Evolutionary conservation across 192 early-diverging fungal genomes (phyloP).

Genomic region (Funneliformis geosporum): DNA sequence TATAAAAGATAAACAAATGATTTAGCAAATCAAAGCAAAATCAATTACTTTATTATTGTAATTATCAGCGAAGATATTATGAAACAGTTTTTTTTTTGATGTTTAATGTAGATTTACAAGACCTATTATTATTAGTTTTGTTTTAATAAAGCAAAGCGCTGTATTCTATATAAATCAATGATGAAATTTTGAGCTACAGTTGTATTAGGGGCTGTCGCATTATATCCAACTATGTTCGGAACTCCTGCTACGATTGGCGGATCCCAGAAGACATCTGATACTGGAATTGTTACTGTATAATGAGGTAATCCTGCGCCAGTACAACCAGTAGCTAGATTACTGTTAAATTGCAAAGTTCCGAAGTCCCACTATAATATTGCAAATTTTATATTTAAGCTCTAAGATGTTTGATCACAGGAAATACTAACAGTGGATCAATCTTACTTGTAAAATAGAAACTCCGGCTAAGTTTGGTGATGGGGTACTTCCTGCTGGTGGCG

Average conservation of each 20-base stretch:
- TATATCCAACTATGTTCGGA: neutral
- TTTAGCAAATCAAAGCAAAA: no score
- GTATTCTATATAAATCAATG: neutral
- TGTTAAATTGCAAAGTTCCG: conserved; percentile 14
- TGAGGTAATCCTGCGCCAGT: neutral
- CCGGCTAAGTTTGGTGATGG: neutral
- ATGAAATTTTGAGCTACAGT: neutral
- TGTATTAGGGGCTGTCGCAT: neutral
- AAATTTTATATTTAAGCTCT: conserved; percentile 12
- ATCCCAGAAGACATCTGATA: conserved; percentile 4
- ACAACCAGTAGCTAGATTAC: neutral
- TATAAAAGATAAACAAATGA: no score
- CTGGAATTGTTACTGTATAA: neutral
- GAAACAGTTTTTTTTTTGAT: no score
- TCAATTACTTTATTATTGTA: no score
- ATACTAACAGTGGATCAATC: conserved; percentile 24
- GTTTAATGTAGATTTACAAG: neutral
- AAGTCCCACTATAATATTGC: conserved; percentile 23
- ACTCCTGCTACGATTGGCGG: neutral
- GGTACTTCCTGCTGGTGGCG: neutral
- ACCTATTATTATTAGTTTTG: neutral
- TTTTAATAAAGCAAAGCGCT: neutral
- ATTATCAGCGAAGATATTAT: no score
- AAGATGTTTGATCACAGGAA: conserved; percentile 20
- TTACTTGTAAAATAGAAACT: neutral